Evolutionary conservation across 2,329 filamentous ascomycete genomes (phyloP).

Genomic region (Trichoderma guizhouense): DNA sequence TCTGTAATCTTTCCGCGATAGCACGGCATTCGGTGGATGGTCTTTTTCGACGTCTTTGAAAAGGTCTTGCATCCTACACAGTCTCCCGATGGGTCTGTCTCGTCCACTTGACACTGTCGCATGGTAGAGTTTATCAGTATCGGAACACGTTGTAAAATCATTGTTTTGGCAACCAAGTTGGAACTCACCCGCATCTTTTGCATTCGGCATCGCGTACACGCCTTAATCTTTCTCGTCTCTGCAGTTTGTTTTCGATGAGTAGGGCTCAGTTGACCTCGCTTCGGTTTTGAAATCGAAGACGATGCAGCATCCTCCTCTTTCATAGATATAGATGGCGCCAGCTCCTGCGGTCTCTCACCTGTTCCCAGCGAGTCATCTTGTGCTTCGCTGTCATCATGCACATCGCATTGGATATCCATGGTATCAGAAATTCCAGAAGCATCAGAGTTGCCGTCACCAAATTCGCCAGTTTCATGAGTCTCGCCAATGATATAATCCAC

Average conservation of each 20-base stretch:
- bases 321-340: not conserved
- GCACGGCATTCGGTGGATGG: conserved; percentile 45
- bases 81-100: conserved; percentile 29
- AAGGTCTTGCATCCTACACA: conserved; percentile 42
- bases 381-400: not conserved
- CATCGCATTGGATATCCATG: not conserved
- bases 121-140: not conserved
- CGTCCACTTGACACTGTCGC: conserved; percentile 36
- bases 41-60: conserved; percentile 42
- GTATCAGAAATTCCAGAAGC: not conserved
- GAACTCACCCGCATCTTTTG: conserved; percentile 43
- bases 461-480: not conserved
- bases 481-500: not conserved
- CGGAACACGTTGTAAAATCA: not conserved
- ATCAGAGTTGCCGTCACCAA: not conserved
- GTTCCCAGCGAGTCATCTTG: not conserved
- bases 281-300: not conserved
- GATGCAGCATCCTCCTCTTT: not conserved
- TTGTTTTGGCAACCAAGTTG: not conserved
- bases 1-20: conserved; percentile 43
- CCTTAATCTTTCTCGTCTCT: conserved; percentile 35
- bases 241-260: conserved; percentile 32
- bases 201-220: conserved; percentile 44
- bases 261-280: conserved; percentile 23
- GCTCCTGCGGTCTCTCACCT: not conserved